These are phyloP conservation scores for Erigeron canadensis DNA, from an alignment of 129 eudicot species.

Conservation along the genomic window DNA sequence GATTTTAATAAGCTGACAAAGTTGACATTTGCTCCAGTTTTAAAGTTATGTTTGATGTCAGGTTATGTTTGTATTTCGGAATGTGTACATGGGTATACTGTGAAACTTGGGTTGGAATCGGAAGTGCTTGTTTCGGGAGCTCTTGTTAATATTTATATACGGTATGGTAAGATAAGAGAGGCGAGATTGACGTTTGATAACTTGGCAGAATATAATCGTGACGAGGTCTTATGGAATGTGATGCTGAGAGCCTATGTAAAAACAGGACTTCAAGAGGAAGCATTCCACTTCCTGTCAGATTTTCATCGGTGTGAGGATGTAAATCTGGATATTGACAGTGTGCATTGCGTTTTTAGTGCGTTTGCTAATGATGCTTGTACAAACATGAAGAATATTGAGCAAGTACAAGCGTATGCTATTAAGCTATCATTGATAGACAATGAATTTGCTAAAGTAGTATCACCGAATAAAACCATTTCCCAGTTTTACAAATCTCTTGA, in stretches of 20 bases:
- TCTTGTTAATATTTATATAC: conserved; percentile 48
- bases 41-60: conserved; percentile 40
- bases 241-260: conserved; percentile 40
- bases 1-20: conserved; percentile 20
- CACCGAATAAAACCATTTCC: conserved; percentile 46
- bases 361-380: conserved; percentile 27
- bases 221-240: conserved; percentile 44
- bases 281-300: conserved; percentile 16
- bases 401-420: conserved; percentile 37
- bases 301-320: conserved; percentile 41
- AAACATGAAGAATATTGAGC: conserved; percentile 19
- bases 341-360: conserved; percentile 34
- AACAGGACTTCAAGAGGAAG: conserved; percentile 18
- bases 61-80: conserved; percentile 35
- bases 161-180: conserved; percentile 39
- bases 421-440: conserved; percentile 35
- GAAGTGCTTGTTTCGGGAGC: conserved; percentile 46
- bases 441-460: conserved; percentile 13
- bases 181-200: conserved; percentile 40
- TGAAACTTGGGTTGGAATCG: conserved; percentile 36
- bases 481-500: conserved; percentile 33
- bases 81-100: conserved; percentile 41
- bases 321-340: conserved; percentile 30
- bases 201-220: conserved; percentile 32
- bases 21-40: conserved; percentile 43